Base-by-base conservation (phyloP, 225 moss, liverwort and hornwort species). In the Physcomitrellopsis africana region DNA sequence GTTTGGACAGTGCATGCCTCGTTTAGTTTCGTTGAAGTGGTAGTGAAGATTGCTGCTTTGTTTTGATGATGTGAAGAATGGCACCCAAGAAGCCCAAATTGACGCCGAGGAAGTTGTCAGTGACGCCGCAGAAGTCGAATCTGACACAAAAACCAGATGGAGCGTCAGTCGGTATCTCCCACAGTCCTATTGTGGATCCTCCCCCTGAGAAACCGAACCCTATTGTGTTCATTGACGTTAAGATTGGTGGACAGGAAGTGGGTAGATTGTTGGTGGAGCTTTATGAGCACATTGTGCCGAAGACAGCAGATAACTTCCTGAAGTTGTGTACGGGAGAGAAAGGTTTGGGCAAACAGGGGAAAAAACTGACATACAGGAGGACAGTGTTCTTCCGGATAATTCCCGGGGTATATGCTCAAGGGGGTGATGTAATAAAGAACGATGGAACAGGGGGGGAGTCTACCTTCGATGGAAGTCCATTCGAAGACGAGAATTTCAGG, bases 301-400 rank as follows among this genome's bases (percentile, higher is more conserved):
- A 85, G 60, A 57, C 82, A 8, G 19, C 15, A 6, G 82, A 88
- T 60, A 88, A 88, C 5, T 88, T 85, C 1, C n/a, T 56, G 26
- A 77, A 75, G 8, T 84, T 88, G 17, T 88, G 87, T 49, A 80
- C 85, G 0, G 85, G 87, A 67, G 85, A 85, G 29, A 85, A 76
- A 0, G 87, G 82, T 6, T 23, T 70, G 0, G 85, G 87, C 0
- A 67, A 75, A 65, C 75, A 82, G 73, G 80, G 44, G 4, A 75
- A 68, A 23, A 68, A 63, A 10, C 8, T 88, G 4, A 11, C 12
- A 0, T 88, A 75, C n/a, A 80, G 7, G 65, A 88, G 82, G 68
- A 74, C 87, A 22, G 55, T 20, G 47, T 68, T 88, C 14, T 77
- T 26, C 0, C 67, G 80, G 1, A 69, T 88, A 0, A 71, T 85